These are phyloP conservation scores for Tagetes patula DNA, from an alignment of 129 eudicot genomes.

Conservation along the genomic window DNA sequence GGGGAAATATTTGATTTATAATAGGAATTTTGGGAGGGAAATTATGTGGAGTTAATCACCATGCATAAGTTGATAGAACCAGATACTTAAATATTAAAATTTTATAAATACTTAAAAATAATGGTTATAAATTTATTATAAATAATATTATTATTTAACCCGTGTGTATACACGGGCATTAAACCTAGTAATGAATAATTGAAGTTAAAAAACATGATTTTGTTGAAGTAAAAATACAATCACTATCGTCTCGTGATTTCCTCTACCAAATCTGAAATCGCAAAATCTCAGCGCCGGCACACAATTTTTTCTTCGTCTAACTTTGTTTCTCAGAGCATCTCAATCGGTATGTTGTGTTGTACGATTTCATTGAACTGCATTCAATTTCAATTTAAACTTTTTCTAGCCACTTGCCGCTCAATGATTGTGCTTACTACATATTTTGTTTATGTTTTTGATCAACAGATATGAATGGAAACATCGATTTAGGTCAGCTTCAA, in stretches of 20 bases:
- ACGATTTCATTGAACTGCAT: constrained; percentile 24
- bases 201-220: neutral
- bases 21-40: no score
- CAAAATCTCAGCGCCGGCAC: constrained; percentile 11
- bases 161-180: no score
- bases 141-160: no score
- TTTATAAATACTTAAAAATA: no score
- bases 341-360: constrained; percentile 27
- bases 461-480: constrained; percentile 43
- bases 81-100: no score
- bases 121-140: no score
- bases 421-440: no score
- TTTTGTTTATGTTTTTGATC: constrained; percentile 2
- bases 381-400: neutral
- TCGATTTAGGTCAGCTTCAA: constrained; percentile 72
- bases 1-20: no score
- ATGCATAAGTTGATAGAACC: no score
- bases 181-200: neutral
- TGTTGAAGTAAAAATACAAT: neutral
- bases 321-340: constrained; percentile 2
- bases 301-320: constrained; percentile 9
- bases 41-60: no score
- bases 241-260: constrained; percentile 9
- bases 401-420: neutral
- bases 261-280: neutral